Percentiles rank a stretch among this genome's conserved stretches.
Evolutionary conservation across 495 filamentous ascomycete genomes (phyloP).

Genomic region (Aspergillus baeticus): DNA sequence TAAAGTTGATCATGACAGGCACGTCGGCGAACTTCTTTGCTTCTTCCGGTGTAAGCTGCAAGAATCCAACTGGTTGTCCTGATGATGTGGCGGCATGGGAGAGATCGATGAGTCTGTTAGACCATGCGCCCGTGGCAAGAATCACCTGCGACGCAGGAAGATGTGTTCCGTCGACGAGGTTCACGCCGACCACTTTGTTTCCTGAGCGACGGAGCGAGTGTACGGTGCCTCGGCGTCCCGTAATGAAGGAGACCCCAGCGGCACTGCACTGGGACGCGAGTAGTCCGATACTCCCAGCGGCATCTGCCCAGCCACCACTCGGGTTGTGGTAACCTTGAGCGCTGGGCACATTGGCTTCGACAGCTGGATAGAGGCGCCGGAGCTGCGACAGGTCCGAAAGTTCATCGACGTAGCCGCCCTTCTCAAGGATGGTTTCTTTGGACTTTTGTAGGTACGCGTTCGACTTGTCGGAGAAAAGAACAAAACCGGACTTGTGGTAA

Average conservation of each 20-base stretch:
- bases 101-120: conserved; percentile 64
- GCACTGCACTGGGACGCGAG: conserved; percentile 39
- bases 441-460: conserved; percentile 25
- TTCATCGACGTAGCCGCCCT: conserved; percentile 29
- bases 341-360: conserved; percentile 47
- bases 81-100: conserved; percentile 66
- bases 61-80: conserved; percentile 72
- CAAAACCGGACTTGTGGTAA: conserved; percentile 36
- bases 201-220: conserved; percentile 25
- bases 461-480: background rate
- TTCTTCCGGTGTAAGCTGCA: conserved; percentile 64
- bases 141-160: conserved; percentile 66
- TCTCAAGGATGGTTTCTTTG: conserved; percentile 40
- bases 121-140: conserved; percentile 84
- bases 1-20: conserved; percentile 75
- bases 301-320: conserved; percentile 73
- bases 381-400: conserved; percentile 37
- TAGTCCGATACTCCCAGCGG: conserved; percentile 60
- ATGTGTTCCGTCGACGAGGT: conserved; percentile 38
- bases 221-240: conserved; percentile 24
- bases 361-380: conserved; percentile 45
- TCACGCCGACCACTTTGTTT: conserved; percentile 20
- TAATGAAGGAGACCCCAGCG: conserved; percentile 32
- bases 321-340: conserved; percentile 70
- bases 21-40: conserved; percentile 53